phyloP scores from a whole-genome alignment of 2,329 filamentous ascomycete species.

The Aspergillus alliaceus region DNA sequence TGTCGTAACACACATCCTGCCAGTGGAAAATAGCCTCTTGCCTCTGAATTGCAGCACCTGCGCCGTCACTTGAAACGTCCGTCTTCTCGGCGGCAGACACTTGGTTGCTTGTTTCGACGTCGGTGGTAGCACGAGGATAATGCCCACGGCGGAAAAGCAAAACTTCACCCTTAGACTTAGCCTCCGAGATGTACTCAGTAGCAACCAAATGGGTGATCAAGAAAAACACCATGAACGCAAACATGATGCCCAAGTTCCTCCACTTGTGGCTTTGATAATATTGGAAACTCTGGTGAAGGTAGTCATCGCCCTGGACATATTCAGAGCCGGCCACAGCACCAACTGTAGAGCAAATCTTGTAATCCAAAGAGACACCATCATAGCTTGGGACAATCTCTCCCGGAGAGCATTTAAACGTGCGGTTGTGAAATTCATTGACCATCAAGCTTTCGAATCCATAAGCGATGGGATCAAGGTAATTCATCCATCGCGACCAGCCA shows the following conservation, averaged over 20 bases:
- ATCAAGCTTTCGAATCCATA: conserved; percentile 81
- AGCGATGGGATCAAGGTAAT: conserved; percentile 72
- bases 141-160: conserved; percentile 72
- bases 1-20: conserved; percentile 80
- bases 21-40: conserved; percentile 83
- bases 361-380: conserved; percentile 20
- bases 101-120: conserved; percentile 26
- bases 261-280: conserved; percentile 63
- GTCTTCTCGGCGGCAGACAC: conserved; percentile 35
- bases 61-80: conserved; percentile 23
- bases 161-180: conserved; percentile 74
- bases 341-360: conserved; percentile 57
- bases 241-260: conserved; percentile 68
- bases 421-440: conserved; percentile 73
- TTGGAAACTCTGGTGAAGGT: conserved; percentile 54
- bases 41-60: conserved; percentile 51
- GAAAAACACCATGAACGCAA: conserved; percentile 63
- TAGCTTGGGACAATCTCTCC: conserved; percentile 36
- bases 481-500: conserved; percentile 76
- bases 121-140: conserved; percentile 45
- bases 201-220: conserved; percentile 60
- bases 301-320: conserved; percentile 57
- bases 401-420: conserved; percentile 56
- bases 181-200: conserved; percentile 61
- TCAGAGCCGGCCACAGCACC: conserved; percentile 55